A percentile compares a stretch with the other conserved stretches of the same genome.
phyloP scores from a whole-genome alignment of 2,329 filamentous ascomycete genomes.

The Arthrocladium fulminans region DNA sequence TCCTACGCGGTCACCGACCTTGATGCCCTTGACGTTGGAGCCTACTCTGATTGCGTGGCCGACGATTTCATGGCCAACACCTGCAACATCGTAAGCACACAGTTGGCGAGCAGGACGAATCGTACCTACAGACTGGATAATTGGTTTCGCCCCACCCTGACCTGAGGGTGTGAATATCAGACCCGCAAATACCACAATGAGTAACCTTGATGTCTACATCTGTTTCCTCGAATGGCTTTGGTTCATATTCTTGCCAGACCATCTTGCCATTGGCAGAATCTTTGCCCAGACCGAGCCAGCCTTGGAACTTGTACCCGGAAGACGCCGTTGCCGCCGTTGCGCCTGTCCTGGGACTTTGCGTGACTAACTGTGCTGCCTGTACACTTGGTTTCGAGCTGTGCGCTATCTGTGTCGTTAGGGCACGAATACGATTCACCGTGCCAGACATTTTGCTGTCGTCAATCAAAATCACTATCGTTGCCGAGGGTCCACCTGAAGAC shows the following conservation, averaged over 20 bases:
- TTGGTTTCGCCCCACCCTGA: constrained; percentile 39
- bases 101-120: constrained; percentile 29
- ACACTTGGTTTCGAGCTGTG: background rate
- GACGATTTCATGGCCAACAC: constrained; percentile 57
- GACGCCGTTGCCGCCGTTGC: constrained; percentile 10
- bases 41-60: constrained; percentile 51
- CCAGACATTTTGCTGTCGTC: background rate
- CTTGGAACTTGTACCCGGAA: constrained; percentile 45
- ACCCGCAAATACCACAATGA: constrained; percentile 59
- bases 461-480: background rate
- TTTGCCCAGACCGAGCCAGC: constrained; percentile 48
- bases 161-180: constrained; percentile 41
- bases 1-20: constrained; percentile 55
- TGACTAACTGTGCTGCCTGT: background rate
- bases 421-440: background rate
- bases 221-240: constrained; percentile 45
- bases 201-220: constrained; percentile 59
- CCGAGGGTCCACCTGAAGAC: background rate
- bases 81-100: constrained; percentile 31
- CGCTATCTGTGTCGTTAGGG: background rate
- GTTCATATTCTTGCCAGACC: constrained; percentile 26
- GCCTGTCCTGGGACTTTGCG: too few species aligned
- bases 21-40: constrained; percentile 35
- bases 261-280: constrained; percentile 42
- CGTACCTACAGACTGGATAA: constrained; percentile 40